These are phyloP conservation scores for Mortierella hygrophila DNA, from an alignment of 192 early-diverging fungal species.

Conservation along the genomic window DNA sequence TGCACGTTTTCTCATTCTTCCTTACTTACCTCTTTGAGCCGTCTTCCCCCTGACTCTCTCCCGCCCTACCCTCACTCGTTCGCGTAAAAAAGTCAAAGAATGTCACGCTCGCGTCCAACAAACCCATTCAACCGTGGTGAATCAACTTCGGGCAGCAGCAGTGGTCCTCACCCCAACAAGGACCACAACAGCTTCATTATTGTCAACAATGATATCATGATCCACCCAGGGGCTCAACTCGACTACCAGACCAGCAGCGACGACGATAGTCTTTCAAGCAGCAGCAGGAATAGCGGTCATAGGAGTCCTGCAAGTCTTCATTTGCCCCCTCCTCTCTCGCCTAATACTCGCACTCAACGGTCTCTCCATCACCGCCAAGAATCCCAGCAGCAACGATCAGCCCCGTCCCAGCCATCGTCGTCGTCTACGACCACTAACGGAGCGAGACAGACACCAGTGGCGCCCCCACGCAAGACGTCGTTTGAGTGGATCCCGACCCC, in stretches of 20 bases:
- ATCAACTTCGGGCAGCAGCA: neutral
- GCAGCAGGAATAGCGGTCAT: neutral
- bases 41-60: too few relatives aligned
- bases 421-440: neutral
- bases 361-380: too few relatives aligned
- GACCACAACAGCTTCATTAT: constrained; percentile 19
- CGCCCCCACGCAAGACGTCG: neutral
- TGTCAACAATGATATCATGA: constrained; percentile 52
- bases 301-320: neutral
- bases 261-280: neutral
- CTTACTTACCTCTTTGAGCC: neutral
- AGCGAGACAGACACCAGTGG: neutral
- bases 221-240: constrained; percentile 11
- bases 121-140: constrained; percentile 9
- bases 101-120: neutral
- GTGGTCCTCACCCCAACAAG: constrained; percentile 11
- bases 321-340: neutral
- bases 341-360: neutral
- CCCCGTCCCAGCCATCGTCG: neutral
- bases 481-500: neutral
- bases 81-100: neutral
- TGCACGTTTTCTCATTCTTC: too few relatives aligned
- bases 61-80: neutral
- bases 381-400: neutral
- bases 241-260: constrained; percentile 4